Base-by-base conservation (phyloP, 139 green algal species). In the Auxenochlorella protothecoides region DNA sequence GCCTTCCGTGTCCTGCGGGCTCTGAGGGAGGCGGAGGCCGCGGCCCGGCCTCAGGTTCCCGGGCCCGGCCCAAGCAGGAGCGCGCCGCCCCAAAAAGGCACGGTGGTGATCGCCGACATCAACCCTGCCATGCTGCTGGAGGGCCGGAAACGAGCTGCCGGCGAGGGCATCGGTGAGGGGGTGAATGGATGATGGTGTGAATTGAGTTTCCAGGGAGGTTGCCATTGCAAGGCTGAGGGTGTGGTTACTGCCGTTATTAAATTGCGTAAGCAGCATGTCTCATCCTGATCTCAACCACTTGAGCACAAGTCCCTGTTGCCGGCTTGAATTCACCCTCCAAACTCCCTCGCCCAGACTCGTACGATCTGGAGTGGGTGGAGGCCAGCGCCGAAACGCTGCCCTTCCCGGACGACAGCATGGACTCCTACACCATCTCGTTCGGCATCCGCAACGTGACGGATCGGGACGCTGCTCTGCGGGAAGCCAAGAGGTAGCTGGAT, bases 381-480 rank as follows among this genome's bases (percentile, higher is more conserved):
- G 93, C 88, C 56, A 90, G 97, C 75, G 95, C 95, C 3, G 92
- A 98, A 85, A 14, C 68, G 16, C 82, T 99, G 59, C 85, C 89
- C 4, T 92, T 97, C 53, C 63, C 76, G 1, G 84, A 93, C 55
- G 68, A 65, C 51, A 77, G 52, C 16, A 86, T 97, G 54, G 95
- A 99, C 77, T 78, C 74, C 2, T 98, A 98, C 87, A 97, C 95
- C 53, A 91, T 99, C 12, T 92, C 93, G 0, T 99, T 99, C 74
- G 95, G 95, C 54, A 96, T 99, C 65, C 86, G 95, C 55, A 99
- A 99, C 76, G 88, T 97, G 10, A 98, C 95, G 3, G 72, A 93
- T 78, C 78, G 88, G 1, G 68, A 83, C 4, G 83, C 80, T 3
- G 94, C 91, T 2, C 82, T 99, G 78, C 62, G 68, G 5, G 93